phyloP scores from a whole-genome alignment of 805 yeast species.

The Yarrowia keelungensis region DNA sequence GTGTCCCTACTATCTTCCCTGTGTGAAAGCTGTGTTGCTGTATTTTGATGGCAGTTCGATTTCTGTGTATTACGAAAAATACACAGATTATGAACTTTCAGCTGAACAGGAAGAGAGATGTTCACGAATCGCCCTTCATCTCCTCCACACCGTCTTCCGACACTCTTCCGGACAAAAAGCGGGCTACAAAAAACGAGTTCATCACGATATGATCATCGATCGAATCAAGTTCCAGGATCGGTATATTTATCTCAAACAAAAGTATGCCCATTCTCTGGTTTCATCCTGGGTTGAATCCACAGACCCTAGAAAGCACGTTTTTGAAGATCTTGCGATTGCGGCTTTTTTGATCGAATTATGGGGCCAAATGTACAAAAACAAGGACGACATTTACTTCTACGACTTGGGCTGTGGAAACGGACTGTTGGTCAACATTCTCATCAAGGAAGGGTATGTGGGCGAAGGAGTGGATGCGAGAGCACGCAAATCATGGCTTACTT shows the following conservation, averaged over 20 bases:
- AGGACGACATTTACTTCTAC: constrained; percentile 67
- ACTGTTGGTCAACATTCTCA: constrained; percentile 73
- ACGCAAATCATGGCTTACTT: constrained; percentile 84
- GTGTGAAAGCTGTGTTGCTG: constrained; percentile 74
- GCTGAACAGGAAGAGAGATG: constrained; percentile 58
- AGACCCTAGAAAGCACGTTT: constrained; percentile 94
- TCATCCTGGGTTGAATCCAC: constrained; percentile 92
- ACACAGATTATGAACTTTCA: constrained; percentile 46
- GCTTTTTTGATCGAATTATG: constrained; percentile 91
- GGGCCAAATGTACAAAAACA: constrained; percentile 58
- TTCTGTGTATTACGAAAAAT: constrained; percentile 80
- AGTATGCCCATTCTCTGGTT: constrained; percentile 75
- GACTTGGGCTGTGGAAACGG: constrained; percentile 98
- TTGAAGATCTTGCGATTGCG: constrained; percentile 95
- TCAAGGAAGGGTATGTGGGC: constrained; percentile 81
- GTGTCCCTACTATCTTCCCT: constrained; percentile 89
- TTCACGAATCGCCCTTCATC: constrained; percentile 79
- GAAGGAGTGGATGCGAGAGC: constrained; percentile 88
- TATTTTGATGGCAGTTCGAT: constrained; percentile 54
- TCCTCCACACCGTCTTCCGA: constrained; percentile 78
- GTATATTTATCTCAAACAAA: constrained; percentile 80
- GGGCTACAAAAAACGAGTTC: constrained; percentile 87
- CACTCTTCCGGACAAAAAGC: constrained; percentile 83
- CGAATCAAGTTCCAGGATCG: constrained; percentile 83
- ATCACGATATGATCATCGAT: constrained; percentile 85